Evolutionary conservation across 345 rosid species (phyloP), one percentile per base, ranked within the genome.

Genomic region (Arabidopsis thaliana): DNA sequence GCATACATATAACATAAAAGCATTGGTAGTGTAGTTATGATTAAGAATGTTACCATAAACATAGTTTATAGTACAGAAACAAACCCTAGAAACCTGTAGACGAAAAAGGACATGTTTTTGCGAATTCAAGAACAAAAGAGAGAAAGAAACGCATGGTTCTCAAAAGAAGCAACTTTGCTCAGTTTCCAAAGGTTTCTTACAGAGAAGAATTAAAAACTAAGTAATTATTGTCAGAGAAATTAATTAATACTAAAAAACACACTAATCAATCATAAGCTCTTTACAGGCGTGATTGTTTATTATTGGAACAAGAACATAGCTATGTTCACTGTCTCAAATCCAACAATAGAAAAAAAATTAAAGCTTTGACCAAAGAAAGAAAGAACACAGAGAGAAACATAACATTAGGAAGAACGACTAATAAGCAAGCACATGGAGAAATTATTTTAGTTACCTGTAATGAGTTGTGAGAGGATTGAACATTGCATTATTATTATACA

Each of bases 131-230:
- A 55, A 56, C 48, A 28, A 56, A 9, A 51, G 11, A 30, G 20
- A 51, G 11, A 41, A 24, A 5, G 12, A 1, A 22, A 72, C 75
- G 90, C 90, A 87, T 85, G 90, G 82, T 59, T 87, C 96, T 89
- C 84, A 84, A 89, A 89, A 91, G 96, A 81, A 80, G 88, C 53
- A 86, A 87, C 83, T 65, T 68, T 80, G 83, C 92, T 78, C 96
- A 81, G 82, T 84, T 74, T 87, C 89, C 97, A 65, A 89, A 79
- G 81, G 69, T 71, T 20, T 65, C 34, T 48, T 66, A 14, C 66
- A 77, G 45, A 70, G 71, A 69, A 53, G 51, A 40, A 48, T 40
- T 36, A 48, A 73, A 44, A 37, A 50, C 3, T 63, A n/a, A 50
- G 62, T 79, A 77, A 79, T 74, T 64, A 59, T 71, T 69, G 73